Evolutionary conservation across 306 rosid species (phyloP), one percentile per base, ranked within the genome.

Genomic region (Abrus precatorius): DNA sequence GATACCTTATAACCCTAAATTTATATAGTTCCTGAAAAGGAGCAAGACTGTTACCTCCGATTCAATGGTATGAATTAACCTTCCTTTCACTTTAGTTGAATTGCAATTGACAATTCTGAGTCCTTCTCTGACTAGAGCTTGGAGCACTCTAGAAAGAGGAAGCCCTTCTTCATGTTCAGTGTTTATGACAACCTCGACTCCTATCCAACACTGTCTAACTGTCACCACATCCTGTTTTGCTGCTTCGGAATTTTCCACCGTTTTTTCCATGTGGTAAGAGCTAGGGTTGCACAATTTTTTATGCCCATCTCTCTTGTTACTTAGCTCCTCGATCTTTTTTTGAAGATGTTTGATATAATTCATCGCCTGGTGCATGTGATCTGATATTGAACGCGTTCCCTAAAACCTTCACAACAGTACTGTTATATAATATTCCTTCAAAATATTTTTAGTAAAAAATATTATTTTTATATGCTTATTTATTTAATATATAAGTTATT

Each of bases 311-410:
- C 86, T 87, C 69, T 82, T 84, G 13, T 77, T 9, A 5, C 27
- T 60, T 52, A 79, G 48, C 61, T 61, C 76, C 49, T 82, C 80
- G 36, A 82, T 76, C 70, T 81, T 79, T 36, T 6, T 69, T 50
- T 85, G 69, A 29, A 84, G 43, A 9, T 87, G 70, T 20, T 72
- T 83, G 53, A 89, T 89, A 47, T 83, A 87, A 11, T 82, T 84
- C 10, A 63, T 67, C 36, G 86, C 80, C 63, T 72, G 87, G 9
- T 85, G 79, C 79, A 84, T 79, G 73, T 87, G 91, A 73, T 89
- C 93, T 1, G 88, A 85, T 11, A 82, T 72, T 1, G 91, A 87
- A 56, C 91, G 82, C 74, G 76, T 87, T 27, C 88, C 93, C 91
- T 89, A 34, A 56, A 10, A 56, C 56, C 75, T 40, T 9, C 74